Evolutionary conservation across 805 yeast genomes (phyloP).

Genomic region (Peterozyma xylosa): DNA sequence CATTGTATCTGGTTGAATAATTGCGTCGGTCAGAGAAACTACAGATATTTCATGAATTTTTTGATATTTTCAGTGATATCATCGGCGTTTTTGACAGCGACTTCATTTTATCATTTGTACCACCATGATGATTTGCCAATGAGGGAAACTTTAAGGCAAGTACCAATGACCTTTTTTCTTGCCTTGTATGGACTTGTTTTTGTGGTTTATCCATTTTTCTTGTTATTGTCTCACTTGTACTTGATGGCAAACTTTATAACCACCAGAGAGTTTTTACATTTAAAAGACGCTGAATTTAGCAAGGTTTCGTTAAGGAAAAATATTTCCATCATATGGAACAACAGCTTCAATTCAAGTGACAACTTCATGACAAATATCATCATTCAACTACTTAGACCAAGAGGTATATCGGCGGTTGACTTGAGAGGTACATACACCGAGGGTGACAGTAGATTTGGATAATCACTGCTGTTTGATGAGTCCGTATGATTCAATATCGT

Average conservation of each 20-base stretch:
- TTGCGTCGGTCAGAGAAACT: slow-evolving; percentile 72
- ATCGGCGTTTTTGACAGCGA: slow-evolving; percentile 18
- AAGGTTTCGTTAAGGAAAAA: too few relatives aligned
- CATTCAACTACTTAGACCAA: slow-evolving; percentile 26
- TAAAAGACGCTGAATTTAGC: slow-evolving; percentile 2
- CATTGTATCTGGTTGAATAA: slow-evolving; percentile 68
- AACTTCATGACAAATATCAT: slow-evolving; percentile 22
- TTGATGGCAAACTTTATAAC: slow-evolving; percentile 54
- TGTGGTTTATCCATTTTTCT: slow-evolving; percentile 46
- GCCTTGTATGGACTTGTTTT: slow-evolving; percentile 38
- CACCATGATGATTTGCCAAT: slow-evolving; percentile 8
- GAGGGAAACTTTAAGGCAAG: slow-evolving; percentile 14
- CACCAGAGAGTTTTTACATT: slow-evolving; percentile 59
- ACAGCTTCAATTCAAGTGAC: slow-evolving; percentile 27
- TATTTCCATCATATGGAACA: slow-evolving; percentile 23
- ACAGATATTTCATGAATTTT: slow-evolving; percentile 51
- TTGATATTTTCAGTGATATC: slow-evolving; percentile 28
- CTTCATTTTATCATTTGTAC: slow-evolving; percentile 25
- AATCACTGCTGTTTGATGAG: neutral
- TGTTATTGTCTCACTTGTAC: slow-evolving; percentile 46
- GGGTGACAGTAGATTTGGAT: slow-evolving; percentile 32
- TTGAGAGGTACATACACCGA: slow-evolving; percentile 20
- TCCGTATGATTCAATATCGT: too few relatives aligned
- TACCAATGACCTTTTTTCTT: slow-evolving; percentile 43
- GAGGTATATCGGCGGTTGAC: slow-evolving; percentile 28